Percentiles rank a stretch among this genome's conserved stretches.
Conservation (phyloP, 345 rosid genomes). For the Linum tenue region DNA sequence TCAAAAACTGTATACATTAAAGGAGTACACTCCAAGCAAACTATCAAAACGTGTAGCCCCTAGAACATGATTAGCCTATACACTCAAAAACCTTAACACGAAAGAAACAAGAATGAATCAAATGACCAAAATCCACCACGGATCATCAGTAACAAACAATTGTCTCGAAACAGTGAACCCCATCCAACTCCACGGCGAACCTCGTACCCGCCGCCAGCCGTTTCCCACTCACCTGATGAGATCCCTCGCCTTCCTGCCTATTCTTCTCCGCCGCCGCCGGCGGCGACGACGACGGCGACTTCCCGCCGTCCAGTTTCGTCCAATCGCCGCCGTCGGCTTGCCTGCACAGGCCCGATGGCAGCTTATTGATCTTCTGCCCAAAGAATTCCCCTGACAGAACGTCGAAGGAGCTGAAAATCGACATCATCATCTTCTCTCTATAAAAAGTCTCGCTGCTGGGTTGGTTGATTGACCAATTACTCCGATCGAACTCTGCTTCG, state of each 20-base stretch:
- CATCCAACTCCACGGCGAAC: conserved; percentile 81
- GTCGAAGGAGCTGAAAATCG: conserved; percentile 20
- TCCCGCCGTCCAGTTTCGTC: conserved; percentile 1
- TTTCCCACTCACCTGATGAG: not conserved
- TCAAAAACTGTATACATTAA: no score
- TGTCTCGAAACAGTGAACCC: conserved; percentile 74
- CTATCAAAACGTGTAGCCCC: no score
- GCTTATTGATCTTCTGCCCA: conserved; percentile 1
- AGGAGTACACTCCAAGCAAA: no score
- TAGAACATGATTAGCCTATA: no score
- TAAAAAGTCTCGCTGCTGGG: not conserved
- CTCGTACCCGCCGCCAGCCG: conserved; percentile 21
- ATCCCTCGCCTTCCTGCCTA: not conserved
- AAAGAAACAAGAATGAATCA: not conserved
- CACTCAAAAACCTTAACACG: no score
- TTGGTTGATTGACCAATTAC: not conserved
- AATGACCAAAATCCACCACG: not conserved
- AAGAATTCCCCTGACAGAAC: conserved; percentile 6
- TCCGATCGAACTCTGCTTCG: not conserved
- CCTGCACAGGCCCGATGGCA: not conserved
- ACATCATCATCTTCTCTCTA: conserved; percentile 8
- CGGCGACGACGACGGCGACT: conserved; percentile 1
- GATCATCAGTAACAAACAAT: conserved; percentile 36
- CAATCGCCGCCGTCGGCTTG: not conserved
- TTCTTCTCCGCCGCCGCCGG: conserved; percentile 3